Evolutionary conservation across 176 grass and related monocot genomes (phyloP), one percentile per base, ranked within the genome.

Genomic region (Hordeum marinum): DNA sequence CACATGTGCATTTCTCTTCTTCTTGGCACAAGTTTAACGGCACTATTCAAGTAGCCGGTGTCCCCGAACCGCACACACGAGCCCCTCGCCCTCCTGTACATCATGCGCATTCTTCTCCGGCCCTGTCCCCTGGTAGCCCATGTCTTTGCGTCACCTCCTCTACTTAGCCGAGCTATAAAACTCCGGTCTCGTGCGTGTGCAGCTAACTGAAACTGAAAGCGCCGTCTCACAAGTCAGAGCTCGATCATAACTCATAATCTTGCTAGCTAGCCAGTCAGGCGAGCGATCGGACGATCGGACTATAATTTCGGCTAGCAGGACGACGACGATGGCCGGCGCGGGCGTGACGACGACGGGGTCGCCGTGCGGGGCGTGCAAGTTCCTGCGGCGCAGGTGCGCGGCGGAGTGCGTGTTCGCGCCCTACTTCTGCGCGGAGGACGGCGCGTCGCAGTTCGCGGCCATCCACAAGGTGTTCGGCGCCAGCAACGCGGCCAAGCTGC

Each of bases 391-490:
- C 34, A 92, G 93, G 89, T 95, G 95, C 83, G 77, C 89, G 21
- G 82, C 79, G 81, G 95, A 94, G 80, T 98, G 95, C 84, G 87
- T 98, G 14, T 98, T 98, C 88, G 96, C 93, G 36, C 93, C 96
- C 0, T 90, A 92, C 91, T 98, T 98, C 88, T 94, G 96, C 85
- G 87, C 92, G 12, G 96, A 98, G 73, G 93, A 98, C 84, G 96
- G 93, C 6, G 83, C 93, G 61, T 59, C 87, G 35, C 93, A 95
- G 85, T 98, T 98, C 82, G 92, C 95, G 57, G 93, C 93, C 50
- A 98, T 98, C 86, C 93, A 98, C 82, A 90, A 93, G 91, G 95
- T 98, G 48, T 98, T 98, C 69, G 95, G 95, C 24, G 95, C 95
- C 26, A 98, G 95, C 84, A 98, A 98, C 80, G 93, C 94, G 20